phyloP scores from a whole-genome alignment of 192 early-diverging fungal genomes.

The Pilaira anomala region DNA sequence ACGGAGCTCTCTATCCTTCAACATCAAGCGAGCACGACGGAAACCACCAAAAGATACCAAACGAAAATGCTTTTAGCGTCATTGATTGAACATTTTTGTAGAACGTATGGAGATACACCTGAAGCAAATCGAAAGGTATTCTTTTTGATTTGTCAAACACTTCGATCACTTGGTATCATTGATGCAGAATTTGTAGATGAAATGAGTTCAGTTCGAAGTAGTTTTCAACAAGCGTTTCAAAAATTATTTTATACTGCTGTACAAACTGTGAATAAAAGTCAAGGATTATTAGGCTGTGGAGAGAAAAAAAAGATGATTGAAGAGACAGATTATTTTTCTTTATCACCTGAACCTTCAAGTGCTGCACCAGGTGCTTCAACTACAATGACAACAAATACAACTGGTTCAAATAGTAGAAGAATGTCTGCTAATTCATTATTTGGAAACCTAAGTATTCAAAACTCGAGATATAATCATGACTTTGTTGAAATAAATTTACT shows the following conservation, averaged over 20 bases:
- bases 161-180: slow-evolving; percentile 82
- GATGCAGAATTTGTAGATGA: slow-evolving; percentile 66
- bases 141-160: slow-evolving; percentile 82
- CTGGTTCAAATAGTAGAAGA: neutral
- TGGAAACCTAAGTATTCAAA: slow-evolving; percentile 44
- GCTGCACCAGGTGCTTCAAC: too few relatives aligned
- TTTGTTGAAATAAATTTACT: slow-evolving; percentile 76
- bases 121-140: slow-evolving; percentile 84
- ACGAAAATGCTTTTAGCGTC: slow-evolving; percentile 83
- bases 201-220: slow-evolving; percentile 75
- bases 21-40: too few relatives aligned
- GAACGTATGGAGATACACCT: slow-evolving; percentile 81
- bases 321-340: neutral
- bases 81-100: slow-evolving; percentile 88
- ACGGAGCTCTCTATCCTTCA: too few relatives aligned
- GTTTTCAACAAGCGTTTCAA: slow-evolving; percentile 83
- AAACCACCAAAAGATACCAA: slow-evolving; percentile 43
- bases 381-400: neutral
- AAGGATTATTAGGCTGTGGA: slow-evolving; percentile 23
- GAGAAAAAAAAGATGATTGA: neutral
- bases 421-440: neutral
- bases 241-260: slow-evolving; percentile 81
- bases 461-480: slow-evolving; percentile 76
- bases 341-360: neutral
- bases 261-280: slow-evolving; percentile 55